Evolutionary conservation across 306 rosid genomes (phyloP).

Genomic region (Gynostemma pentaphyllum): DNA sequence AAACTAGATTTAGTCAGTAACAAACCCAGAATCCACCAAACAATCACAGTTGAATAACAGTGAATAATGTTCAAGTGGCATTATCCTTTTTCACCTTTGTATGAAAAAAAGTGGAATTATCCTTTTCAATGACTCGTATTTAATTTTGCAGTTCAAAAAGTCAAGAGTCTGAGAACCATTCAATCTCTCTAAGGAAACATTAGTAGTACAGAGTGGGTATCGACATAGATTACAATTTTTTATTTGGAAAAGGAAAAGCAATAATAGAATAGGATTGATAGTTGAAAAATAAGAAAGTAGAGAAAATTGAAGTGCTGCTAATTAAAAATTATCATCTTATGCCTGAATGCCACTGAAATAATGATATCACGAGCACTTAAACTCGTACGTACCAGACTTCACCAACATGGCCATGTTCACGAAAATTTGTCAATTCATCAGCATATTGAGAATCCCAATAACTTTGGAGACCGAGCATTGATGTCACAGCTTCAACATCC

Average conservation of each 20-base stretch:
- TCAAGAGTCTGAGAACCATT: neutral
- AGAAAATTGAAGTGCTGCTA: neutral
- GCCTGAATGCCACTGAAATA: neutral
- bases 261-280: neutral
- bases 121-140: neutral
- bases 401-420: constrained; percentile 80
- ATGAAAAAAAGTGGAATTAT: too few relatives aligned
- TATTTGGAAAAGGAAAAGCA: neutral
- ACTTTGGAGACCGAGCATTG: constrained; percentile 89
- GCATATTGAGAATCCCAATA: constrained; percentile 88
- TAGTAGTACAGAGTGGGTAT: neutral
- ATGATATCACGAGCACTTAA: constrained; percentile 4
- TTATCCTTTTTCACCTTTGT: too few relatives aligned
- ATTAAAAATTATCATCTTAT: neutral
- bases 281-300: neutral
- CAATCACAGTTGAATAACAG: neutral
- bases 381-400: constrained; percentile 62
- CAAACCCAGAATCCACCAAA: neutral
- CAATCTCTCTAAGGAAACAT: neutral
- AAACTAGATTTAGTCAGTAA: too few relatives aligned
- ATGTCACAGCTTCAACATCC: constrained; percentile 59
- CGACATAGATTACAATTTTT: neutral
- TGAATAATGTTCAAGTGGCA: neutral
- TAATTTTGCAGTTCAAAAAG: neutral
- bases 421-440: constrained; percentile 68